phyloP scores from a whole-genome alignment of 257 asterid genomes.

The Sherardia arvensis region DNA sequence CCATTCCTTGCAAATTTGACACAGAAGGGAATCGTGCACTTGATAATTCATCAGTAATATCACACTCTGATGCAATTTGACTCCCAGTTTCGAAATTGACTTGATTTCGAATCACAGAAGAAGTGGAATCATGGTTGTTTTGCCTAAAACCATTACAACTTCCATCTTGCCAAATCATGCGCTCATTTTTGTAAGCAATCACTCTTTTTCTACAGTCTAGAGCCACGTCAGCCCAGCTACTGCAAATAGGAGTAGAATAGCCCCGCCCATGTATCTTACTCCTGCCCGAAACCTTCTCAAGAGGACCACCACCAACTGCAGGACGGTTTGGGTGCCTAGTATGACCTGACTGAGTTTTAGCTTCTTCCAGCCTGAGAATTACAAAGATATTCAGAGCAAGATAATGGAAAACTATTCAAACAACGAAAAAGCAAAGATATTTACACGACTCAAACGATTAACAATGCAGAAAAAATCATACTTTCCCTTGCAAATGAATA shows the following conservation, averaged over 20 bases:
- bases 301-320: constrained; percentile 25
- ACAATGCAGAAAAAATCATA: background rate
- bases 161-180: constrained; percentile 3
- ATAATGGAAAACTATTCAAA: constrained; percentile 5
- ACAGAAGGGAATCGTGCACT: background rate
- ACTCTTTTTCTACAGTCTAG: background rate
- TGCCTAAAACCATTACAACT: background rate
- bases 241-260: constrained; percentile 1
- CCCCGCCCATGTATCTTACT: constrained; percentile 20
- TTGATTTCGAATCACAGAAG: constrained; percentile 5
- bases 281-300: constrained; percentile 33
- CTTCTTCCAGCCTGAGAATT: constrained; percentile 48
- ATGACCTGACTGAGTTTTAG: constrained; percentile 17
- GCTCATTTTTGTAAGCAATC: background rate
- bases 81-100: constrained; percentile 1
- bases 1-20: background rate
- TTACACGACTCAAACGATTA: background rate
- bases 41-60: background rate
- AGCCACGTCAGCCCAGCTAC: constrained; percentile 10
- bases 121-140: background rate
- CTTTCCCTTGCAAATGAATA: background rate
- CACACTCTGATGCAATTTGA: background rate
- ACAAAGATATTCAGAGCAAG: constrained; percentile 1
- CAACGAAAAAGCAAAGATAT: background rate
- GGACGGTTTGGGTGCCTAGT: constrained; percentile 21